These are phyloP conservation scores for Polyrhizophydium stewartii DNA, from an alignment of 371 early-diverging fungal genomes.

Conservation along the genomic window DNA sequence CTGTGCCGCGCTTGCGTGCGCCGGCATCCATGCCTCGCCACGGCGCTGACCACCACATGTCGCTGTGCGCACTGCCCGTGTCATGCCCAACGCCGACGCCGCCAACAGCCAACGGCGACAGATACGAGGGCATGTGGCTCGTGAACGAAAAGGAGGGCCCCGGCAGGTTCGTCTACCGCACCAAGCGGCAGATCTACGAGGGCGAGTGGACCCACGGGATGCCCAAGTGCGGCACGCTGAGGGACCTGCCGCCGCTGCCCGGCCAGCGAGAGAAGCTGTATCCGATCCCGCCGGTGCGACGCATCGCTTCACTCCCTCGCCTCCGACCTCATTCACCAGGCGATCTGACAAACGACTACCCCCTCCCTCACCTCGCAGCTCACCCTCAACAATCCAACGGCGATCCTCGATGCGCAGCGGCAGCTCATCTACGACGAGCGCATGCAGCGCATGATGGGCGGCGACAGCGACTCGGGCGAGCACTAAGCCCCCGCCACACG, in stretches of 20 bases:
- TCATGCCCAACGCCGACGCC: too few relatives aligned
- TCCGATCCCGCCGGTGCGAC: constrained; percentile 31
- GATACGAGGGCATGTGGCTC: constrained; percentile 54
- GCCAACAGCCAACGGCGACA: constrained; percentile 39
- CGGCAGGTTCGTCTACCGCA: constrained; percentile 44
- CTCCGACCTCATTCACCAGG: too few relatives aligned
- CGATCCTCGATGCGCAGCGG: constrained; percentile 23
- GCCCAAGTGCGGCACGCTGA: constrained; percentile 48
- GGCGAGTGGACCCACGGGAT: constrained; percentile 51
- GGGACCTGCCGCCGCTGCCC: constrained; percentile 37
- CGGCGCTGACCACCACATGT: neutral
- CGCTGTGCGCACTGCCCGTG: neutral
- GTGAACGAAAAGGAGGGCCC: constrained; percentile 53
- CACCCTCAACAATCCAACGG: constrained; percentile 25
- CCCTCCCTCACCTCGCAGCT: too few relatives aligned
- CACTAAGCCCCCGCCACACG: too few relatives aligned
- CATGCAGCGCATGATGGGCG: constrained; percentile 28
- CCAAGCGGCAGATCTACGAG: constrained; percentile 43
- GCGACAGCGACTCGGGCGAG: neutral
- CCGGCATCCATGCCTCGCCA: neutral
- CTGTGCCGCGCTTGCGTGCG: constrained; percentile 2
- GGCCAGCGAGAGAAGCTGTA: constrained; percentile 24
- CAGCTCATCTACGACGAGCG: constrained; percentile 28
- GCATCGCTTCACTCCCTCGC: too few relatives aligned
- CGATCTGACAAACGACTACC: too few relatives aligned